Base-by-base conservation (phyloP, 2,329 filamentous ascomycete genomes). In the Amphichorda felina region DNA sequence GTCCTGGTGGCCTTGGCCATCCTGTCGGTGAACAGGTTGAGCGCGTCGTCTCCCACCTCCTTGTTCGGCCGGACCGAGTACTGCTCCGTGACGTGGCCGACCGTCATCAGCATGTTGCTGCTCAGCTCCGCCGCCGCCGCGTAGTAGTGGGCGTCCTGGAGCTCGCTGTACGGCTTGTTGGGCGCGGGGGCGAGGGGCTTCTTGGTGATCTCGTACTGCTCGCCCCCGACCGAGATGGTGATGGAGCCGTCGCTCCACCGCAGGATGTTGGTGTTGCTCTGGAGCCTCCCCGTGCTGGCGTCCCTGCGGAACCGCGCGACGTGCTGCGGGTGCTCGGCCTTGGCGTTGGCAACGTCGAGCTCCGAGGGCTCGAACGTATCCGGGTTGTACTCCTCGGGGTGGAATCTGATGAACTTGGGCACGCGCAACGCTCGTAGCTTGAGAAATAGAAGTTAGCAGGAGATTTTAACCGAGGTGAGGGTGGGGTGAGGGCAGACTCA, bases 241-340 rank as follows among this genome's bases (percentile, higher is more conserved):
- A 84, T 62, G 4, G 79, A 85, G 19, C 83, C 83, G 49, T 89
- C 83, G 41, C 78, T 85, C 83, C 83, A 89, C 45, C 73, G 72
- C 50, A 84, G 74, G 21, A 89, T 61, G 42, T 79, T 72, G 3
- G 83, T 73, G 51, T 89, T 89, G 50, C 82, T 87, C 50, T 82
- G 74, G 10, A 87, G 64, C 41, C 75, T 63, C 33, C 71, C 69
- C 2, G 75, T 79, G n/a, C 67, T 68, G 8, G 75, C 66, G 39
- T 84, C 77, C 48, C 70, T 74, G 36, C 79, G 75, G 58, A 79
- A 84, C 41, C 82, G 76, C 33, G 83, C 68, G 2, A 80, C 78
- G 26, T 75, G 73, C 48, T 76, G 70, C 22, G 81, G 59, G 56
- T 74, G 53, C 46, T 73, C 52, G 57, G 77, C 45, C 30, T 56